phyloP scores from a whole-genome alignment of 768 basidiomycete species.

The Mycena epipterygia region DNA sequence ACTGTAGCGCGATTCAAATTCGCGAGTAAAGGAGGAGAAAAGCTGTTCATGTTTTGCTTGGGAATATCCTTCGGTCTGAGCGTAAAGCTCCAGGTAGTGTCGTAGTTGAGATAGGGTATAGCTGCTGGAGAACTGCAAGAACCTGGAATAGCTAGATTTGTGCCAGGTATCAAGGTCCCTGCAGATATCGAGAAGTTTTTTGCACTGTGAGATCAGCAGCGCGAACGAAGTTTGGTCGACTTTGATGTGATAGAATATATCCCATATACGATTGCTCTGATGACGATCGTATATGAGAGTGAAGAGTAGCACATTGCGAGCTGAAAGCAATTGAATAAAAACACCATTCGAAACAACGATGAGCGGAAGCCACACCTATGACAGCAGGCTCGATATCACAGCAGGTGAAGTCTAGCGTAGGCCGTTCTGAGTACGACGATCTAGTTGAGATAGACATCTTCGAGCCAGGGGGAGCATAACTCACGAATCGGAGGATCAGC shows the following conservation, averaged over 20 bases:
- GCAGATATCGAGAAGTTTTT: slow-evolving; percentile 44
- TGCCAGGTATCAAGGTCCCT: slow-evolving; percentile 44
- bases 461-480: neutral
- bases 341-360: neutral
- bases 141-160: slow-evolving; percentile 41
- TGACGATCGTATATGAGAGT: slow-evolving; percentile 47
- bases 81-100: slow-evolving; percentile 48
- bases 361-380: slow-evolving; percentile 43
- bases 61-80: slow-evolving; percentile 36
- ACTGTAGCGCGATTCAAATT: slow-evolving; percentile 12
- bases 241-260: slow-evolving; percentile 54
- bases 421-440: slow-evolving; percentile 4
- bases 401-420: slow-evolving; percentile 53
- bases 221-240: slow-evolving; percentile 43
- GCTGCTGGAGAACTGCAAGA: slow-evolving; percentile 45
- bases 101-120: slow-evolving; percentile 49
- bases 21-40: slow-evolving; percentile 30
- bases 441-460: neutral
- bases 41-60: slow-evolving; percentile 28
- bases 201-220: slow-evolving; percentile 44
- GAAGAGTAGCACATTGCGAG: slow-evolving; percentile 53
- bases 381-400: slow-evolving; percentile 55
- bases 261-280: slow-evolving; percentile 42
- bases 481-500: slow-evolving; percentile 39
- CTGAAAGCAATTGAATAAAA: slow-evolving; percentile 33